A percentile compares a stretch with the other conserved stretches of the same genome.
Evolutionary conservation across 2,329 filamentous ascomycete genomes (phyloP).

Genomic region (Graphilbum ipis-grandicollis): DNA sequence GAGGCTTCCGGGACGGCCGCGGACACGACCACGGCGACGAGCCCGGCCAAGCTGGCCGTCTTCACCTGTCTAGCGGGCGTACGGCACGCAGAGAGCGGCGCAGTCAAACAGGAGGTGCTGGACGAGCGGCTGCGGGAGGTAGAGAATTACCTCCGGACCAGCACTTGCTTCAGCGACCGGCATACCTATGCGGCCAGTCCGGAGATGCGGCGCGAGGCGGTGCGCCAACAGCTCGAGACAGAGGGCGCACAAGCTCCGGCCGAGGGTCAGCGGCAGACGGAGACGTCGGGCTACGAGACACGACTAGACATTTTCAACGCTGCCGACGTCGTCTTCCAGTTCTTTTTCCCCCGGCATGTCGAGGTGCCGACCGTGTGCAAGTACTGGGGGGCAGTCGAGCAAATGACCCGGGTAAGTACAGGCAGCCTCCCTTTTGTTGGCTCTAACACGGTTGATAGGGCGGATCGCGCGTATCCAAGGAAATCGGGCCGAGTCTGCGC

Average conservation of each 20-base stretch:
- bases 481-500: no score
- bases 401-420: no score
- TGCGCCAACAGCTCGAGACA: slow-evolving; percentile 11
- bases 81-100: background rate
- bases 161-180: slow-evolving; percentile 7
- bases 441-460: background rate
- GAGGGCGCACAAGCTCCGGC: slow-evolving; percentile 11
- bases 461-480: background rate
- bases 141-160: slow-evolving; percentile 5
- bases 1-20: no score
- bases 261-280: slow-evolving; percentile 6
- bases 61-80: slow-evolving; percentile 1
- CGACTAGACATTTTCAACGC: slow-evolving; percentile 23
- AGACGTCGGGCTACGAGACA: background rate
- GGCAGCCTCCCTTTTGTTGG: background rate
- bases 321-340: slow-evolving; percentile 20
- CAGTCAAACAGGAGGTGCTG: background rate
- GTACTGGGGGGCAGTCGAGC: slow-evolving; percentile 23
- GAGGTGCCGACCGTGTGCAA: slow-evolving; percentile 20
- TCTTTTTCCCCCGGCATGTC: slow-evolving; percentile 22
- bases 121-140: slow-evolving; percentile 6
- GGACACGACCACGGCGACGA: background rate
- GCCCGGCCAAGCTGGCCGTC: background rate
- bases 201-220: slow-evolving; percentile 5
- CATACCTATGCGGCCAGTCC: slow-evolving; percentile 8